Percentiles rank a stretch among this genome's conserved stretches.
Evolutionary conservation across 2,329 filamentous ascomycete species (phyloP).

Genomic region (Daldinia sp.): DNA sequence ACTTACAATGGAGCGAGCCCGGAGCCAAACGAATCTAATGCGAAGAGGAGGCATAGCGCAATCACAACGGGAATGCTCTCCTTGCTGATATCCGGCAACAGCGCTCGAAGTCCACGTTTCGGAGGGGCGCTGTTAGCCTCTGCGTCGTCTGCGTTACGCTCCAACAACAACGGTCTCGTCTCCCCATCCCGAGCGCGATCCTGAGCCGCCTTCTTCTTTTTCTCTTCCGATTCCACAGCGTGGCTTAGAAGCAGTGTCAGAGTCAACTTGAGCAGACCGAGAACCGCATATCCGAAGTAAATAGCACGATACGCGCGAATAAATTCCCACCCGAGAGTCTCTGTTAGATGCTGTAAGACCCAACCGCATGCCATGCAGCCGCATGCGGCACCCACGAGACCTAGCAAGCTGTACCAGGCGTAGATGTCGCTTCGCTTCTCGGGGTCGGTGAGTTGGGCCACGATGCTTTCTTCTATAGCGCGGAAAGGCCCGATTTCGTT

Average conservation of each 20-base stretch:
- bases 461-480: slow-evolving; percentile 70
- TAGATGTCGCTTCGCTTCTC: slow-evolving; percentile 66
- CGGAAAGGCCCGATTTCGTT: slow-evolving; percentile 74
- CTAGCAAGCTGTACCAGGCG: slow-evolving; percentile 71
- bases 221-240: slow-evolving; percentile 52
- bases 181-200: slow-evolving; percentile 31
- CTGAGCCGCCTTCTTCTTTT: slow-evolving; percentile 41
- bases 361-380: slow-evolving; percentile 70
- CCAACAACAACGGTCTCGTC: slow-evolving; percentile 44
- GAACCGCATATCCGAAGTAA: slow-evolving; percentile 67
- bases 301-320: slow-evolving; percentile 53
- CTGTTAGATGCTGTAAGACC: slow-evolving; percentile 64
- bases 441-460: slow-evolving; percentile 66
- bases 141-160: slow-evolving; percentile 2
- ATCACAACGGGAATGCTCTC: slow-evolving; percentile 61
- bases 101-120: slow-evolving; percentile 39
- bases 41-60: slow-evolving; percentile 70
- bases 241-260: slow-evolving; percentile 62
- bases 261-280: slow-evolving; percentile 69
- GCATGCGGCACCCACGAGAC: slow-evolving; percentile 69
- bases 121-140: slow-evolving; percentile 3
- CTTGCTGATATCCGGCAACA: slow-evolving; percentile 66
- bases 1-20: slow-evolving; percentile 74
- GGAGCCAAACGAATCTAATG: slow-evolving; percentile 61
- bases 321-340: slow-evolving; percentile 43